phyloP scores from a whole-genome alignment of 345 rosid genomes.

The Salix dunnii region DNA sequence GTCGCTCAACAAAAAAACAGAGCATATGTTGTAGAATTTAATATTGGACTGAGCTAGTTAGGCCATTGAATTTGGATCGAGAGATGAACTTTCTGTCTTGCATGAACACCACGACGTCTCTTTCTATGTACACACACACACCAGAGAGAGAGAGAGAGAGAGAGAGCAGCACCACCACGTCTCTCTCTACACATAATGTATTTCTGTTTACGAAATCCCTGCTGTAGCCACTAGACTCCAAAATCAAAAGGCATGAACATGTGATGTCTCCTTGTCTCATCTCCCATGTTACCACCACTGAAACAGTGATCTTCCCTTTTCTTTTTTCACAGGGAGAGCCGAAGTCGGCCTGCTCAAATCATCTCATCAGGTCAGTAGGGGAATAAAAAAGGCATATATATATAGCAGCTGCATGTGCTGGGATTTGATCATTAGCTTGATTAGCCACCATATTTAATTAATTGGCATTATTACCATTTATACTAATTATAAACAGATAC shows the following conservation, averaged over 20 bases:
- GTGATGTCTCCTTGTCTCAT: conserved; percentile 19
- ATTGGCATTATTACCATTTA: too few species aligned
- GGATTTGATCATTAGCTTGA: not conserved
- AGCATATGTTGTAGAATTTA: too few species aligned
- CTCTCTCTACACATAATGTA: not conserved
- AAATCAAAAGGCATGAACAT: conserved; percentile 17
- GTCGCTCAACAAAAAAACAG: too few species aligned
- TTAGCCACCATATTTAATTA: not conserved
- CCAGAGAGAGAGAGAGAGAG: too few species aligned
- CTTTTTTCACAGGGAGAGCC: not conserved
- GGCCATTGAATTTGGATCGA: too few species aligned
- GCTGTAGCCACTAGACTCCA: conserved; percentile 2
- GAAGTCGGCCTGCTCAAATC: not conserved
- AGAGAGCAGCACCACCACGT: not conserved
- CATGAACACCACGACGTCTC: too few species aligned
- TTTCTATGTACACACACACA: accelerated
- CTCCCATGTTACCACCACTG: not conserved
- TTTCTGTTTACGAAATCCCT: not conserved
- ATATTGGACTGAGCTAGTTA: too few species aligned
- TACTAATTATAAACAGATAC: too few species aligned
- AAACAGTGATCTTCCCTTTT: conserved; percentile 2
- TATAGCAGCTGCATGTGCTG: not conserved
- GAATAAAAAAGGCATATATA: not conserved
- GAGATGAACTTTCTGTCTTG: too few species aligned
- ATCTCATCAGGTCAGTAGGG: too few species aligned